Base-by-base conservation (phyloP, 805 yeast genomes). In the Suhomyces xylopsoci region DNA sequence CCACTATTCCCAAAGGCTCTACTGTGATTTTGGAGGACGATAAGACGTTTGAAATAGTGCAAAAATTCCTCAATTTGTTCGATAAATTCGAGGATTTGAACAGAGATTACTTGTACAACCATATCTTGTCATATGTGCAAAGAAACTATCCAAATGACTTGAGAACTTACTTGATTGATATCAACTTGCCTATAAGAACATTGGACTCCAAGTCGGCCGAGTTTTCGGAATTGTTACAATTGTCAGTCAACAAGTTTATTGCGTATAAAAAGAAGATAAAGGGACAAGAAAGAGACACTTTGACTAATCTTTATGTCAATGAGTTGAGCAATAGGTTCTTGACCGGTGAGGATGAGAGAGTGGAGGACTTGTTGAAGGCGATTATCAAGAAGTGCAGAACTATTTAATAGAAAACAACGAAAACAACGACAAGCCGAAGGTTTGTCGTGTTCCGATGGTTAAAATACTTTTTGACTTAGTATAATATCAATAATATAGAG, bases 81-180 rank as follows among this genome's bases (percentile, higher is more conserved):
- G 93, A 87, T 64, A 71, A 81, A 57, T 92, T 87, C 69, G 78
- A 76, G 3, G 85, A 81, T 53, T 77, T 93, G 62, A 86, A 89
- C 63, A 81, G 93, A 65, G 78, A 73, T 22, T 80, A 90, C 64
- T 72, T 92, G 60, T 77, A 83, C 56, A 77, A 76, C 53, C 94
- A 89, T 66, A 79, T 90, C 8, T 68, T 89, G 36, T 74, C 76
- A 48, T 80, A 76, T 61, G 69, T 88, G 58, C 77, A 77, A 57
- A 61, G 64, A 12, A 71, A 76, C 36, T 74, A 71, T 51, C 69
- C 77, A 14, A 57, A 69, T 6, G 74, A 74, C 53, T 59, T 70
- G 4, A 73, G 77, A 52, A 73, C 81, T 20, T 54, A 79, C 32
- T 55, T 78, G 36, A 64, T 81, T 50, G 93, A 86, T 65, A 74